These are phyloP conservation scores for Calophaca sinica DNA, from an alignment of 306 rosid species.

Conservation along the genomic window DNA sequence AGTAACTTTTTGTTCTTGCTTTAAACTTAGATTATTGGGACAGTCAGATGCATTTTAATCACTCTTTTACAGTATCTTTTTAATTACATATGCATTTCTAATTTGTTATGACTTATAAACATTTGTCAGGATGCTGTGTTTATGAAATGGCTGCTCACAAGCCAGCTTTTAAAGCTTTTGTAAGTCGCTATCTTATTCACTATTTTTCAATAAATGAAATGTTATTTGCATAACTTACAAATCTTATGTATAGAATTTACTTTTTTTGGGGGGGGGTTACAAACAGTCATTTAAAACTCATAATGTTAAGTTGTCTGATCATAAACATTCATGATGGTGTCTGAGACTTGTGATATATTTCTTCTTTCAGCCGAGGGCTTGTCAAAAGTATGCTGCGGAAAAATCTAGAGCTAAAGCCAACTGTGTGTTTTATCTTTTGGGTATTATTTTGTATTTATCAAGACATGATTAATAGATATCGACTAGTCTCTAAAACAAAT, in stretches of 20 bases:
- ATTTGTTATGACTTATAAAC: too few relatives aligned
- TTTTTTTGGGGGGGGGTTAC: too few relatives aligned
- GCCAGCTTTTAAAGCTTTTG: too few relatives aligned
- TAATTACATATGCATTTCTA: too few relatives aligned
- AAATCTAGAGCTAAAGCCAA: constrained; percentile 92
- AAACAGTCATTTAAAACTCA: constrained; percentile 3
- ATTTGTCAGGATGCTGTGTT: too few relatives aligned
- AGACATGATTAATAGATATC: not conserved
- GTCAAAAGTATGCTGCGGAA: constrained; percentile 87
- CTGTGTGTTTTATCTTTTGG: constrained; percentile 63
- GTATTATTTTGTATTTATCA: constrained; percentile 26
- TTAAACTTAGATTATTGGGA: too few relatives aligned
- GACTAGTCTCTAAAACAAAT: too few relatives aligned
- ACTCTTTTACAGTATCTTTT: too few relatives aligned
- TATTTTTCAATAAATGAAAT: too few relatives aligned
- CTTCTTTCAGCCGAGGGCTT: constrained; percentile 83
- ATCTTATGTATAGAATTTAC: not conserved
- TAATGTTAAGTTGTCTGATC: not conserved
- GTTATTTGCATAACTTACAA: not conserved
- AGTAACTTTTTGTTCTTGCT: too few relatives aligned
- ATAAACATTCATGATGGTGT: constrained; percentile 2
- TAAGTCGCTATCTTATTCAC: too few relatives aligned
- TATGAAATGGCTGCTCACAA: constrained; percentile 89
- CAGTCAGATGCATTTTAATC: too few relatives aligned
- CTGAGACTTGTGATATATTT: constrained; percentile 28